Evolutionary conservation across 2,329 filamentous ascomycete species (phyloP).

Genomic region (Sporothrix brunneoviolacea): DNA sequence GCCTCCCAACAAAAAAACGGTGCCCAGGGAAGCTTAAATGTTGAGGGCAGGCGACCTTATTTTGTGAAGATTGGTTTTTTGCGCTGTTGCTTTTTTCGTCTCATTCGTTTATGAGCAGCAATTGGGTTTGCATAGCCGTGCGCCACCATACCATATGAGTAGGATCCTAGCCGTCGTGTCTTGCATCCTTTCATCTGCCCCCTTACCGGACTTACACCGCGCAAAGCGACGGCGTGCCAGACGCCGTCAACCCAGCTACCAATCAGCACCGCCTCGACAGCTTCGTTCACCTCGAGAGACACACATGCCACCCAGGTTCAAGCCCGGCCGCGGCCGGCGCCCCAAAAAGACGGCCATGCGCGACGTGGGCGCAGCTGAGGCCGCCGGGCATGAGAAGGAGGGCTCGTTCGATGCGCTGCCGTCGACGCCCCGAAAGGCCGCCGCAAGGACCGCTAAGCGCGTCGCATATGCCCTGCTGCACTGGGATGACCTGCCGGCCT

Average conservation of each 20-base stretch:
- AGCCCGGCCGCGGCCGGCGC: constrained; percentile 3
- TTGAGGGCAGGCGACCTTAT: too few species aligned
- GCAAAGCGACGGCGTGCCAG: too few species aligned
- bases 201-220: too few species aligned
- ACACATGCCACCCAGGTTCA: constrained; percentile 8
- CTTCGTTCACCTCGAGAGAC: too few species aligned
- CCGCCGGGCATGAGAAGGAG: background rate
- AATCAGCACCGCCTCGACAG: background rate
- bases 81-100: background rate
- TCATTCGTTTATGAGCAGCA: too few species aligned
- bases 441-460: constrained; percentile 24
- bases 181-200: too few species aligned
- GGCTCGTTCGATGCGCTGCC: background rate
- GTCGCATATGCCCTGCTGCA: constrained; percentile 31
- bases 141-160: too few species aligned
- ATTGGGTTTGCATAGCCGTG: too few species aligned
- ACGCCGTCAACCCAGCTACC: background rate
- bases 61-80: background rate
- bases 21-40: constrained; percentile 3
- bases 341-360: constrained; percentile 10
- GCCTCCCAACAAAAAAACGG: constrained; percentile 4
- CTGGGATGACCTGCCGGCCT: constrained; percentile 52
- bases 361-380: background rate
- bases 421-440: constrained; percentile 24
- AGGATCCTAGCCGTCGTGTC: too few species aligned